phyloP scores from a whole-genome alignment of 495 filamentous ascomycete species.

The Lindgomyces ingoldianus region DNA sequence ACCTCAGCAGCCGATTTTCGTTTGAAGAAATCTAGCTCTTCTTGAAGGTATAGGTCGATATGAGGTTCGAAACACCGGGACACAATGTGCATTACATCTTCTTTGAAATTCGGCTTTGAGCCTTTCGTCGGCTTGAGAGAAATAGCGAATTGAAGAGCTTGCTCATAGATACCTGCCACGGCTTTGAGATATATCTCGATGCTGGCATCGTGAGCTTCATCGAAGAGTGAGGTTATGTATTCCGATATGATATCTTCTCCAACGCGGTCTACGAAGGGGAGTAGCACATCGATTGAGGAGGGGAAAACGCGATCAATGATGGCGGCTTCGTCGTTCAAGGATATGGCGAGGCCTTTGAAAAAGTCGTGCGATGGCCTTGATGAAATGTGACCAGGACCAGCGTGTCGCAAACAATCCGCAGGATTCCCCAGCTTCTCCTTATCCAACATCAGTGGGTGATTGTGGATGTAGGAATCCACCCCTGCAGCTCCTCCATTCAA shows the following conservation, averaged over 20 bases:
- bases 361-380: conserved; percentile 78
- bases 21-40: conserved; percentile 86
- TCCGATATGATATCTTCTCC: conserved; percentile 82
- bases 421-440: conserved; percentile 72
- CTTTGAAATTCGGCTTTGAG: conserved; percentile 57
- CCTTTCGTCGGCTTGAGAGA: conserved; percentile 65
- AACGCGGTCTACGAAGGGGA: conserved; percentile 77
- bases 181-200: conserved; percentile 82
- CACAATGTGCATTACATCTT: conserved; percentile 61
- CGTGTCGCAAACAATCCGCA: conserved; percentile 73
- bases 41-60: conserved; percentile 87
- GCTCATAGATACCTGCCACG: conserved; percentile 82
- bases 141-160: conserved; percentile 73
- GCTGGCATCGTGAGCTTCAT: conserved; percentile 79
- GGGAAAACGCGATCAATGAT: conserved; percentile 88
- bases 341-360: conserved; percentile 69
- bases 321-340: conserved; percentile 80
- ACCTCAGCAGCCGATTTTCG: conserved; percentile 74
- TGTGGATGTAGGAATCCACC: conserved; percentile 82
- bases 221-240: conserved; percentile 82
- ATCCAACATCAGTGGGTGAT: conserved; percentile 77
- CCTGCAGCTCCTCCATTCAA: conserved; percentile 80
- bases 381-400: conserved; percentile 59
- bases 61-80: conserved; percentile 82
- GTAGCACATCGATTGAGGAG: conserved; percentile 66